Conservation (phyloP, 345 rosid species). For the Acer campestre region DNA sequence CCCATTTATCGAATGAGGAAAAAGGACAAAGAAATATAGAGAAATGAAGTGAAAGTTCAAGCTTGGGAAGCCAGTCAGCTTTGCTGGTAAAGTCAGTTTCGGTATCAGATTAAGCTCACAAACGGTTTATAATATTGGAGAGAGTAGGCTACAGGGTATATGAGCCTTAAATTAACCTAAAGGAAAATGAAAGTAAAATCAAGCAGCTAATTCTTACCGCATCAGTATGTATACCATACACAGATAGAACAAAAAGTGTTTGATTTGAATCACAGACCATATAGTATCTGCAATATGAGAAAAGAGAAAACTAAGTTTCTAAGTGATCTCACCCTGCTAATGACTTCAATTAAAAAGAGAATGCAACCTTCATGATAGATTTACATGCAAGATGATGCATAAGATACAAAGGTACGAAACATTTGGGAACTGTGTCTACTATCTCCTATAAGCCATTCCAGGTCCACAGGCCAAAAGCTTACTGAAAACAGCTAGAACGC, state of each 20-base stretch:
- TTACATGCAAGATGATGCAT: not conserved
- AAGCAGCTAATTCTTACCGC: constrained; percentile 44
- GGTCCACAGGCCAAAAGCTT: too few relatives aligned
- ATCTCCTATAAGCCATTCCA: too few relatives aligned
- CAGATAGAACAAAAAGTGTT: constrained; percentile 56
- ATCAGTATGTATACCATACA: constrained; percentile 52
- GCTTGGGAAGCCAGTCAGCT: not conserved
- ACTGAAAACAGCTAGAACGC: too few relatives aligned
- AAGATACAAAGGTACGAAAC: not conserved
- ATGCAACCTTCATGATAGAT: not conserved
- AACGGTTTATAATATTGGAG: not conserved
- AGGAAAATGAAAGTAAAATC: not conserved
- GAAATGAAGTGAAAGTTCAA: not conserved
- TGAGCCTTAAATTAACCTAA: not conserved
- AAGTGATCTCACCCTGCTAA: not conserved
- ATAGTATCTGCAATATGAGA: constrained; percentile 52
- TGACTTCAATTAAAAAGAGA: not conserved
- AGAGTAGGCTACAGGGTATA: not conserved
- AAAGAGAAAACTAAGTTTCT: constrained; percentile 10
- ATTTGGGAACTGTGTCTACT: too few relatives aligned
- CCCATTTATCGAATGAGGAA: not conserved
- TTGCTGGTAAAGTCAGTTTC: not conserved
- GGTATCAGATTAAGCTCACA: not conserved
- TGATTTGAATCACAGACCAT: constrained; percentile 68
- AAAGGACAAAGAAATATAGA: not conserved